These are phyloP conservation scores for Guyanaporus albipodus DNA, from an alignment of 768 basidiomycete species.

Conservation along the genomic window DNA sequence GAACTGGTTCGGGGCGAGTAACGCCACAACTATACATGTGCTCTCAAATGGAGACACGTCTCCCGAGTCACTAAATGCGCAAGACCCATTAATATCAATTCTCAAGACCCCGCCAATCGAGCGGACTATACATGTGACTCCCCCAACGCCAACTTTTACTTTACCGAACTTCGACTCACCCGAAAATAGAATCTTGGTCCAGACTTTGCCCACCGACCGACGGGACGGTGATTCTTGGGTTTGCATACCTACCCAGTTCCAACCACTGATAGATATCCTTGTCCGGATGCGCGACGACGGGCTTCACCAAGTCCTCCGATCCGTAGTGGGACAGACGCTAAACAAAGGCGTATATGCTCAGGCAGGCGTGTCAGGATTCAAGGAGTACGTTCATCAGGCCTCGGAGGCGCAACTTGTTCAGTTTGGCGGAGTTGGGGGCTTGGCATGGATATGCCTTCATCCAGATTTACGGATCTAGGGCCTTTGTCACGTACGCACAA, in stretches of 20 bases:
- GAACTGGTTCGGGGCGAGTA: slow-evolving; percentile 15
- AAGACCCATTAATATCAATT: slow-evolving; percentile 5
- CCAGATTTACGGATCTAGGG: slow-evolving; percentile 19
- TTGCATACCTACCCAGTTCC: slow-evolving; percentile 18
- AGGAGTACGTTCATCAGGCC: slow-evolving; percentile 40
- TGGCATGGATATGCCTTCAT: slow-evolving; percentile 36
- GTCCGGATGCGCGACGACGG: slow-evolving; percentile 32
- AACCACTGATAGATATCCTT: slow-evolving; percentile 34
- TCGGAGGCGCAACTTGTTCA: slow-evolving; percentile 36
- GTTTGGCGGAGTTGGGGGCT: slow-evolving; percentile 36
- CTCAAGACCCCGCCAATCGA: slow-evolving; percentile 9
- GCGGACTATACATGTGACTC: neutral
- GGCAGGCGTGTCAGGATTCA: slow-evolving; percentile 40
- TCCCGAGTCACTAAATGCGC: slow-evolving; percentile 12
- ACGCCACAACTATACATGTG: neutral
- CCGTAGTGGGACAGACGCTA: slow-evolving; percentile 35
- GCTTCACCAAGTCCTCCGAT: slow-evolving; percentile 33
- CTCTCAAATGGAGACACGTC: slow-evolving; percentile 4
- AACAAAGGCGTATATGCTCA: slow-evolving; percentile 32
- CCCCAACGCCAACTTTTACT: neutral
- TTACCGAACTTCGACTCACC: neutral
- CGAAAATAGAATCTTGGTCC: neutral
- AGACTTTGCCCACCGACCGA: neutral
- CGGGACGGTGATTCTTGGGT: neutral
- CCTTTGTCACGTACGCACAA: slow-evolving; percentile 4